Conservation (phyloP, 352 stramenopile species). For the Pythium aristosporum region DNA sequence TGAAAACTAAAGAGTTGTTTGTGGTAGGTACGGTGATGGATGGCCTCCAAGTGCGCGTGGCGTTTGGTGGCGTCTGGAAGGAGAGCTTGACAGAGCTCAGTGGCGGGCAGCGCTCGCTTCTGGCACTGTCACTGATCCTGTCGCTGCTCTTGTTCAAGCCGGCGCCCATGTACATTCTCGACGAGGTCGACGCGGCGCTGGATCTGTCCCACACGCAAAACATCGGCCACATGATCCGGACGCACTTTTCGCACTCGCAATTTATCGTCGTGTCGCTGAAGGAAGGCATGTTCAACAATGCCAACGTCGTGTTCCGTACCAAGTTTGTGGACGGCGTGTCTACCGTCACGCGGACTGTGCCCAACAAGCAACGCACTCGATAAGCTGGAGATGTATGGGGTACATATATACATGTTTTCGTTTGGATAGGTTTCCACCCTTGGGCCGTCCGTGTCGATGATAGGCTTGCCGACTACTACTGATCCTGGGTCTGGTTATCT, state of each 20-base stretch:
- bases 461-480: background rate
- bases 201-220: conserved; percentile 99
- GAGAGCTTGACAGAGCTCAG: conserved; percentile 98
- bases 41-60: conserved; percentile 98
- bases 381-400: conserved; percentile 21
- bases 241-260: conserved; percentile 99
- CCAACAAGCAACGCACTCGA: conserved; percentile 51
- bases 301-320: conserved; percentile 99
- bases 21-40: conserved; percentile 81
- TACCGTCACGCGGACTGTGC: conserved; percentile 95
- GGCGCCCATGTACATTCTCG: conserved; percentile 99
- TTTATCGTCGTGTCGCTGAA: conserved; percentile 99
- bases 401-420: background rate
- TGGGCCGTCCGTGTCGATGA: background rate
- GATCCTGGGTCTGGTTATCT: background rate
- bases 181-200: conserved; percentile 99
- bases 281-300: conserved; percentile 99
- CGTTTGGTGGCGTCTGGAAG: conserved; percentile 99
- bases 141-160: conserved; percentile 99
- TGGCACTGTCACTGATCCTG: conserved; percentile 98
- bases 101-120: conserved; percentile 98
- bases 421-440: background rate
- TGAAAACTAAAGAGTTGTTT: background rate
- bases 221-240: conserved; percentile 99
- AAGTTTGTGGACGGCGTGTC: conserved; percentile 99